phyloP scores from a whole-genome alignment of 208 protist genomes.

The Acanthamoeba culbertsoni region DNA sequence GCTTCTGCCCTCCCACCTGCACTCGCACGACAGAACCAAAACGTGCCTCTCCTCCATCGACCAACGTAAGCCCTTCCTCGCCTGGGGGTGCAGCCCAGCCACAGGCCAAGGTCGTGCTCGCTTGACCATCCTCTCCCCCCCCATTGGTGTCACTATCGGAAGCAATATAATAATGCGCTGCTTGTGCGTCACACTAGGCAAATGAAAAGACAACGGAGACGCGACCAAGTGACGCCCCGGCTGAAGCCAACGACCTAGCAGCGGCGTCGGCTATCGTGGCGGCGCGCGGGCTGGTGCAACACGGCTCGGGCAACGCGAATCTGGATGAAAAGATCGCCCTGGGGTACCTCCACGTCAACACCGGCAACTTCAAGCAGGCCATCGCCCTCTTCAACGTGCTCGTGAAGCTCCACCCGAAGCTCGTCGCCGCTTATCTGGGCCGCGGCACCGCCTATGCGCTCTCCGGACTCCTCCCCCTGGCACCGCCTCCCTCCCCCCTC shows the following conservation, averaged over 20 bases:
- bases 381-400: conserved; percentile 37
- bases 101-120: too few species aligned
- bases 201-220: neutral
- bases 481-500: too few species aligned
- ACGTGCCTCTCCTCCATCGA: too few species aligned
- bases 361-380: conserved; percentile 16
- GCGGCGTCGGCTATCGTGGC: neutral
- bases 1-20: too few species aligned
- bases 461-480: neutral
- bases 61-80: too few species aligned
- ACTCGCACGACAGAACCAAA: too few species aligned
- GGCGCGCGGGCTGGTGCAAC: conserved; percentile 32
- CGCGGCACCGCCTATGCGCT: conserved; percentile 46
- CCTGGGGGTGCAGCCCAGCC: too few species aligned
- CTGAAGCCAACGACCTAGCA: neutral
- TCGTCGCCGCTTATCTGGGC: conserved; percentile 48
- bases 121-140: too few species aligned
- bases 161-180: too few species aligned
- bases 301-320: neutral
- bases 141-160: too few species aligned
- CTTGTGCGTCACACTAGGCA: neutral
- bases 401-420: neutral
- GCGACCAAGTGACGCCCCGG: neutral
- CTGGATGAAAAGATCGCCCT: conserved; percentile 56
- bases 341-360: conserved; percentile 56